Base-by-base conservation (phyloP, 2,329 filamentous ascomycete genomes). In the Acrodontium crateriforme region DNA sequence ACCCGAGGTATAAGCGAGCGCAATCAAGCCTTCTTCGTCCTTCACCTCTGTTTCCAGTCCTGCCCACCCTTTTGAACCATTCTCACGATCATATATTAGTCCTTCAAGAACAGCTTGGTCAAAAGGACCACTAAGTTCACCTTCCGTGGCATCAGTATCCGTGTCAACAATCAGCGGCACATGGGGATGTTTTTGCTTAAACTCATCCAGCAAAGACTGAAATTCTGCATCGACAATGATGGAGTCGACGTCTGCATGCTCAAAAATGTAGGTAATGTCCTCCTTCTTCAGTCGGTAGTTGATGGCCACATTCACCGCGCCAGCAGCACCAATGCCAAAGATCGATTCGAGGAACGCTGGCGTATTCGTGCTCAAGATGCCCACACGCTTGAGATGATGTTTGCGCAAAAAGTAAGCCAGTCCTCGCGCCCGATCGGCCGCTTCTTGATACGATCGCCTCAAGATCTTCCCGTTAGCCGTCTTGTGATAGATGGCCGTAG, bases 261-360 rank as follows among this genome's bases (percentile, higher is more conserved):
- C 71, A 46, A 98, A 82, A 35, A 95, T 92, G 54, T 95, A 98
- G 12, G 69, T 63, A 33, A 98, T 77, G 46, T 98, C 89, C 36
- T 85, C 81, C 18, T 69, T 62, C 52, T 89, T 89, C 24, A 94
- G 60, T 2, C 77, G 62, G 43, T 80, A 80, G 40, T 82, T 82
- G 24, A 76, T 71, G 3, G 65, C 69, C 29, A 93, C 78, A 36
- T 84, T 73, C 14, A 91, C 70, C 6, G 67, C 80, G 1, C 83
- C 83, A 0, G 80, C 80, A 1, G 80, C 85, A 1, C 75, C 76
- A 41, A 94, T 78, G 2, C 80, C 89, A 48, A 82, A 98, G 36
- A 93, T 81, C 5, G 74, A 71, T 57, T 95, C 87, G 16, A 98
- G 63, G 45, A 95, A 95, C 0, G 85, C 85, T 0, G 89, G 89